Evolutionary conservation across 2,329 filamentous ascomycete species (phyloP).

Genomic region (Penicillium sp.): DNA sequence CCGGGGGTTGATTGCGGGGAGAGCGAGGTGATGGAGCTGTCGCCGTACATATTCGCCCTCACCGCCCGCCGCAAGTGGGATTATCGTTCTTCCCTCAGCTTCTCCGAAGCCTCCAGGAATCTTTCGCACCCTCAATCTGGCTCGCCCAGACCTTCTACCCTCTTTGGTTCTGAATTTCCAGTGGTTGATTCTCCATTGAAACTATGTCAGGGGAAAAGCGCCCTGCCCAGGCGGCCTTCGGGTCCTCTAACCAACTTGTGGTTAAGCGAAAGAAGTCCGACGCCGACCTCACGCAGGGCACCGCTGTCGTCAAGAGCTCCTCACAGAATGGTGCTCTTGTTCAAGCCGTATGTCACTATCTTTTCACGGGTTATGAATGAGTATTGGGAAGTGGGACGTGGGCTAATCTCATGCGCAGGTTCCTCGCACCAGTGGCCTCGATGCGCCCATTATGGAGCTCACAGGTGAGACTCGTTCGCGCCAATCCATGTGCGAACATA

Average conservation of each 20-base stretch:
- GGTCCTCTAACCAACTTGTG: constrained; percentile 68
- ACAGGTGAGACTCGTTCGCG: constrained; percentile 58
- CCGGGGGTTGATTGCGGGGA: constrained; percentile 23
- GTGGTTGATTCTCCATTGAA: constrained; percentile 1
- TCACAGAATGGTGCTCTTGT: constrained; percentile 62
- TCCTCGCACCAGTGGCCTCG: constrained; percentile 74
- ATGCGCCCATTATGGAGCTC: constrained; percentile 92
- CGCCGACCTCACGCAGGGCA: constrained; percentile 53
- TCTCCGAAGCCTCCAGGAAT: constrained; percentile 12
- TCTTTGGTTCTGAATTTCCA: neutral
- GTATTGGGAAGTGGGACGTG: neutral
- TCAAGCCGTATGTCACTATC: constrained; percentile 58
- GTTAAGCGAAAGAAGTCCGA: constrained; percentile 86
- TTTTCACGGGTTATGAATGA: neutral
- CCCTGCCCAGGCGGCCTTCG: constrained; percentile 79
- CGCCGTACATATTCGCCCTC: constrained; percentile 15
- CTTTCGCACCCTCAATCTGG: constrained; percentile 11
- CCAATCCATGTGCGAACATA: neutral
- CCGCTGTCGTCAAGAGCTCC: constrained; percentile 57
- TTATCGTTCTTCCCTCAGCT: constrained; percentile 27
- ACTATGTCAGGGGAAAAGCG: constrained; percentile 88
- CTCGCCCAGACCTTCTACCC: constrained; percentile 4
- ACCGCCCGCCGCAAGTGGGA: constrained; percentile 25
- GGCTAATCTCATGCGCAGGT: constrained; percentile 52
- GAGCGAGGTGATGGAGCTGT: constrained; percentile 18